A percentile compares a stretch with the other conserved stretches of the same genome.
Conservation (phyloP, 2,329 filamentous ascomycete genomes). For the Torrubiellomyces zombiae region DNA sequence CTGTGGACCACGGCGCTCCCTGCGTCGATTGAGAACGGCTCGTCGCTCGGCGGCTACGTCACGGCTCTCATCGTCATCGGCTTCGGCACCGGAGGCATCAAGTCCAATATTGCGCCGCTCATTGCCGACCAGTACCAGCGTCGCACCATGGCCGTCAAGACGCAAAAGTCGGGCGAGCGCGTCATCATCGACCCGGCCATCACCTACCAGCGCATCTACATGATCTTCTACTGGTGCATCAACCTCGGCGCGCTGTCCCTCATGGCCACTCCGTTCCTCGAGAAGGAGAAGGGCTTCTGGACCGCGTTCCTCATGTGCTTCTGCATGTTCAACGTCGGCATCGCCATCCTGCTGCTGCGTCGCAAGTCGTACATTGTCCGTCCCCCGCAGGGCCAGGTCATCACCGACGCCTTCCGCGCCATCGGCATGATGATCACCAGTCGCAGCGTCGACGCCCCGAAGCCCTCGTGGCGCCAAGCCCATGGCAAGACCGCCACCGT, state of each 20-base stretch:
- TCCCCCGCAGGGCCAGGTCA: constrained; percentile 43
- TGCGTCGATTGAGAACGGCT: constrained; percentile 16
- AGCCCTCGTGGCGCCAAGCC: constrained; percentile 45
- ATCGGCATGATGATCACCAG: constrained; percentile 21
- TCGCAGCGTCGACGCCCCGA: constrained; percentile 40
- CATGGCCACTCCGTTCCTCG: constrained; percentile 51
- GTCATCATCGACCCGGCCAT: constrained; percentile 51
- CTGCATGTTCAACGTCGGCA: constrained; percentile 45
- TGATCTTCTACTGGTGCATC: constrained; percentile 60
- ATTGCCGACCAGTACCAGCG: constrained; percentile 52
- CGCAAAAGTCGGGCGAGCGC: constrained; percentile 32
- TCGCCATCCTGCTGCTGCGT: constrained; percentile 30
- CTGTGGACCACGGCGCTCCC: constrained; percentile 33
- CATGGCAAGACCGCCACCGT: constrained; percentile 24
- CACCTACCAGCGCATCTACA: constrained; percentile 53
- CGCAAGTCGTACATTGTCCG: constrained; percentile 33
- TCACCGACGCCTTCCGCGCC: constrained; percentile 44
- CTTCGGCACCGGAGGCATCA: constrained; percentile 52
- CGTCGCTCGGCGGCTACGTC: constrained; percentile 33
- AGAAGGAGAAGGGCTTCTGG: constrained; percentile 52
- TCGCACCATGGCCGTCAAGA: constrained; percentile 29
- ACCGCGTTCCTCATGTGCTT: constrained; percentile 41
- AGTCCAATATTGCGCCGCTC: constrained; percentile 42
- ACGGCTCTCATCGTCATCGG: constrained; percentile 45
- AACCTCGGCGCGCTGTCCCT: constrained; percentile 55